Base-by-base conservation (phyloP, 331 rosid genomes). In the Malus hybrid region DNA sequence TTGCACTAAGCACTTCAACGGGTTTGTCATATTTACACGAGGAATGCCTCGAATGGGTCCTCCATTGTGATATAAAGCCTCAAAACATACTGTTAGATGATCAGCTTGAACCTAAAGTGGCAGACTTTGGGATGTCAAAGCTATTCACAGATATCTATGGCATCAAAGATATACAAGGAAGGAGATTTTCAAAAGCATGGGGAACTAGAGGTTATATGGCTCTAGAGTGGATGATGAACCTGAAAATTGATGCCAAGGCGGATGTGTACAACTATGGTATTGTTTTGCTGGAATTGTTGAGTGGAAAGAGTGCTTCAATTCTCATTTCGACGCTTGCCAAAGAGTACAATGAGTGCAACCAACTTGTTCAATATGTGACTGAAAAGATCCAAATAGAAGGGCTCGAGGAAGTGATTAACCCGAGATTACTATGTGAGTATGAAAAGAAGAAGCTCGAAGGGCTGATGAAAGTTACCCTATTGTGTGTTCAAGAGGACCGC, bases 241-340 rank as follows among this genome's bases (percentile, higher is more conserved):
- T 83, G 29, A 78, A 65, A 27, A 80, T 86, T 16, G 81, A 80
- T 67, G 83, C 87, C 5, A 86, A 80, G 63, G 87, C 81, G 2
- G 89, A 85, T 24, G 89, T 85, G 20, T 85, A 80, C 50, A 85
- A 81, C 44, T 82, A 85, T 64, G 89, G 85, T 4, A 68, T 85
- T 36, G 89, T 85, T 20, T 12, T 85, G 4, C 67, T 85, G 28
- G 87, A 85, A 71, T 64, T 85, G 0, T 0, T 83, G 22, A 85
- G 68, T 24, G 89, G 86, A 10, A 82, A 75, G 24, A 70, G 72
- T 39, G 83, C 80, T 6, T 81, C 79, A 5, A 20, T 9, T 62
- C 74, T 81, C 16, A 67, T 60, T 71, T 46, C 73, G 4, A 4
- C 16, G 0, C 11, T 32, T 27, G 39, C 33, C 0, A 39, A 71